Conservation (phyloP, 1,284 basidiomycete genomes). For the Baeospora myosura region DNA sequence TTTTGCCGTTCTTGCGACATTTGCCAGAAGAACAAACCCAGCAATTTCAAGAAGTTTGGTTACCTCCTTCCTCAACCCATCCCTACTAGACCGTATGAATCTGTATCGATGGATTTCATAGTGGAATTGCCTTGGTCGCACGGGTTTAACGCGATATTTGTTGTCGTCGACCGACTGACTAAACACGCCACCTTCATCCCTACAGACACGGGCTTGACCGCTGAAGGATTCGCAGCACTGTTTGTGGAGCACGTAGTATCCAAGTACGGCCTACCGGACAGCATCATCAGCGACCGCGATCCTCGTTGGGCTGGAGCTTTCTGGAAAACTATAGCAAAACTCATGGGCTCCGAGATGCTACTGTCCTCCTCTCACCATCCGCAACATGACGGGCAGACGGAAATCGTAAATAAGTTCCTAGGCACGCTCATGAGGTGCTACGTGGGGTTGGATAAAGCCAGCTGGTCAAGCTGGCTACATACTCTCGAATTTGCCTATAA, state of each 20-base stretch:
- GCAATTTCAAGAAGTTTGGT: background rate
- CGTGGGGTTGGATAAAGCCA: background rate
- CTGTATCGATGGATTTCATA: conserved; percentile 2
- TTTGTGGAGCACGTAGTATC: background rate
- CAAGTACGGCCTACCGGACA: background rate
- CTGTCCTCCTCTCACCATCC: background rate
- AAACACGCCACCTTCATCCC: background rate
- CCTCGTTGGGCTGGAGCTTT: background rate
- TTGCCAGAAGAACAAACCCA: background rate
- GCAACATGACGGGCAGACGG: background rate
- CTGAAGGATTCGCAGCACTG: background rate
- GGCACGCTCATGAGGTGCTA: background rate
- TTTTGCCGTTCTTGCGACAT: background rate
- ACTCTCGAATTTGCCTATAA: background rate
- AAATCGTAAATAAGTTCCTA: background rate
- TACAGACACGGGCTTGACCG: background rate
- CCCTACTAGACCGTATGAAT: conserved; percentile 1
- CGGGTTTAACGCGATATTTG: background rate
- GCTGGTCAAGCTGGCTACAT: background rate
- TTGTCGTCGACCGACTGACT: background rate
- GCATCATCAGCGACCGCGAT: background rate
- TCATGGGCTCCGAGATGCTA: background rate
- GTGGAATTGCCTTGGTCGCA: background rate
- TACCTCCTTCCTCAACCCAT: background rate
- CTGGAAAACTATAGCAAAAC: background rate